Evolutionary conservation across 768 basidiomycete genomes (phyloP), one percentile per base, ranked within the genome.

Genomic region (Pulveroboletus sp.): DNA sequence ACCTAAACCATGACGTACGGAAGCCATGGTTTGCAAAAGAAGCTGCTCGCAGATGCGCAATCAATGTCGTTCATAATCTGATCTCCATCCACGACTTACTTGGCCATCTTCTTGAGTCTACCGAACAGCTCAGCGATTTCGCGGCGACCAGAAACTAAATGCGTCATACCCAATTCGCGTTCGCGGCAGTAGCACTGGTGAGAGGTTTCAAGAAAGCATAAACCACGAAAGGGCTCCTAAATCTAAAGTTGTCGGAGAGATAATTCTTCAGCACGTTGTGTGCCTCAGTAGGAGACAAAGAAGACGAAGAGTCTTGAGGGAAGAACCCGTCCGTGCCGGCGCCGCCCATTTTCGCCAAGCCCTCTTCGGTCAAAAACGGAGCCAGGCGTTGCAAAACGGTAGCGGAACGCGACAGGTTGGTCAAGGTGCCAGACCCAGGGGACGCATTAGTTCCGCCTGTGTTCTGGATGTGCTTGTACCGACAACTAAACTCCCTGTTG

Each of bases 81-180:
- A 24, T 48, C 40, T 34, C 29, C 31, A 30, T 43, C 9, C 43
- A 50, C 37, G 12, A 53, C 68, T 53, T 52, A 80, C 78, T 66
- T 80, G 80, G 6, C 76, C 77, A 49, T 80, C 78, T 53, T 79
- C 74, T 24, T 69, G 62, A 14, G 73, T 71, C 76, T 79, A 45
- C 22, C 5, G 36, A 32, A 31, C 29, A 38, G 34, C 9, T 56
- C 44, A 54, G 38, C 23, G 38, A 22, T 13, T 23, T 13, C 2
- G 30, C 17, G n/a, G 49, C 8, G 17, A 34, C 22, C 45, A 14
- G 43, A 30, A 4, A n/a, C 11, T 9, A 36, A 9, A 27, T 47
- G 24, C 1, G 63, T 40, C 61, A 4, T 56, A 80, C 79, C 78
- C 79, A 80, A 43, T 52, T 47, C 6, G 52, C 51, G 44, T 76